Conservation (phyloP, 225 moss, liverwort and hornwort genomes). For the Pseudisothecium myosuroides region DNA sequence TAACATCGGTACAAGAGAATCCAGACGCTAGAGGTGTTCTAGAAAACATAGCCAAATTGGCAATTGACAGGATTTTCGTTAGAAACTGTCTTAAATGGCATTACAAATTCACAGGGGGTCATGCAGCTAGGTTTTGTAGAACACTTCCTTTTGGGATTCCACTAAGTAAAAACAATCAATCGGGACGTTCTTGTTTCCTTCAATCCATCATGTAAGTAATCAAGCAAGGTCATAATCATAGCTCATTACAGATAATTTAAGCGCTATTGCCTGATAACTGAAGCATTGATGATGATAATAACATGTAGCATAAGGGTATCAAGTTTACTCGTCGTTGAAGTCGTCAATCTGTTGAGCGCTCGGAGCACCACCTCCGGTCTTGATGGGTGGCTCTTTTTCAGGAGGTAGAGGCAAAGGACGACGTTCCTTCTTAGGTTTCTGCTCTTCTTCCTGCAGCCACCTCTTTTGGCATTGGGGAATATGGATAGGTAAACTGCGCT, state of each 20-base stretch:
- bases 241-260: not conserved
- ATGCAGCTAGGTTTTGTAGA: not conserved
- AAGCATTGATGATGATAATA: not conserved
- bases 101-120: not conserved
- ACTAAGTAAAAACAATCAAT: not conserved
- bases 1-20: not conserved
- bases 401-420: constrained; percentile 45
- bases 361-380: not conserved
- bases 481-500: constrained; percentile 59
- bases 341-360: constrained; percentile 32
- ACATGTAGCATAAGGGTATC: not conserved
- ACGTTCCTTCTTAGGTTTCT: constrained; percentile 47
- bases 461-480: constrained; percentile 63
- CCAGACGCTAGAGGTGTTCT: too few species aligned
- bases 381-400: constrained; percentile 20
- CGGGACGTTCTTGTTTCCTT: not conserved
- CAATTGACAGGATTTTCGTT: not conserved
- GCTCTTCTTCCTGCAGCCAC: constrained; percentile 52
- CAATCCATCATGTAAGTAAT: not conserved
- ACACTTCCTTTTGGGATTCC: not conserved
- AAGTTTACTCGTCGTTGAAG: constrained; percentile 50
- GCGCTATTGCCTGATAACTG: not conserved
- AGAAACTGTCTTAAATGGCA: too few species aligned
- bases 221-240: not conserved
- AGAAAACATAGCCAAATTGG: not conserved